Conservation (phyloP, 495 filamentous ascomycete species). For the Aspergillus heteromorphus region DNA sequence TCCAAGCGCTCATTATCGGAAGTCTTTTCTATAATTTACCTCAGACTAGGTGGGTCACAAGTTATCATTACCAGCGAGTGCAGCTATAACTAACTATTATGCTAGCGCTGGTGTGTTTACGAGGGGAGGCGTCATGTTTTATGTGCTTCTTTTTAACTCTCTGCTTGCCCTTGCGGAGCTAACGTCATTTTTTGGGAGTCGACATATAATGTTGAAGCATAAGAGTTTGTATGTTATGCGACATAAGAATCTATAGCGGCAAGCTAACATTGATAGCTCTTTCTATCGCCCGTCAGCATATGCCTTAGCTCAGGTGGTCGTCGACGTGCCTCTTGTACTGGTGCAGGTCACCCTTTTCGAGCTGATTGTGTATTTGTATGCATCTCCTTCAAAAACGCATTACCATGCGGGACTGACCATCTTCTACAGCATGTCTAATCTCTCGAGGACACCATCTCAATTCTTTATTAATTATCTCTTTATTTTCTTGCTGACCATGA, state of each 20-base stretch:
- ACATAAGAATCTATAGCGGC: too few species aligned
- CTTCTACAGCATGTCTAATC: constrained; percentile 45
- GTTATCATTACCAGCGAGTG: neutral
- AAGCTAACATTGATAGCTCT: constrained; percentile 34
- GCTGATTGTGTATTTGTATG: constrained; percentile 68
- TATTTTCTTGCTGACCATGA: constrained; percentile 57
- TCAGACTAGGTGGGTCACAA: constrained; percentile 36
- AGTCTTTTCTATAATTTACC: constrained; percentile 71
- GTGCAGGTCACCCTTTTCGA: constrained; percentile 68
- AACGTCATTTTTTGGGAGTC: constrained; percentile 61
- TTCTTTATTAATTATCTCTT: constrained; percentile 78
- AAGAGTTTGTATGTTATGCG: constrained; percentile 53
- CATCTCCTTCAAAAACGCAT: neutral
- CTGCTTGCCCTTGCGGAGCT: constrained; percentile 74
- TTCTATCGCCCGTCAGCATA: constrained; percentile 81
- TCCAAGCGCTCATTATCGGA: constrained; percentile 72
- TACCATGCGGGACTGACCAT: constrained; percentile 15
- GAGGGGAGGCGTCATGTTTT: constrained; percentile 59
- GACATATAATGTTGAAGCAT: constrained; percentile 77
- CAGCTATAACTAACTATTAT: constrained; percentile 6
- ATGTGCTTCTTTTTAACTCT: constrained; percentile 74
- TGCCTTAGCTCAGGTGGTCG: constrained; percentile 68
- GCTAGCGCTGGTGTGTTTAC: constrained; percentile 41
- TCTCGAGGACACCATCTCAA: constrained; percentile 64
- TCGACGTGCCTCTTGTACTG: constrained; percentile 68